These are phyloP conservation scores for Ceratocystis lukuohia DNA, from an alignment of 2,329 filamentous ascomycete genomes.

Conservation along the genomic window DNA sequence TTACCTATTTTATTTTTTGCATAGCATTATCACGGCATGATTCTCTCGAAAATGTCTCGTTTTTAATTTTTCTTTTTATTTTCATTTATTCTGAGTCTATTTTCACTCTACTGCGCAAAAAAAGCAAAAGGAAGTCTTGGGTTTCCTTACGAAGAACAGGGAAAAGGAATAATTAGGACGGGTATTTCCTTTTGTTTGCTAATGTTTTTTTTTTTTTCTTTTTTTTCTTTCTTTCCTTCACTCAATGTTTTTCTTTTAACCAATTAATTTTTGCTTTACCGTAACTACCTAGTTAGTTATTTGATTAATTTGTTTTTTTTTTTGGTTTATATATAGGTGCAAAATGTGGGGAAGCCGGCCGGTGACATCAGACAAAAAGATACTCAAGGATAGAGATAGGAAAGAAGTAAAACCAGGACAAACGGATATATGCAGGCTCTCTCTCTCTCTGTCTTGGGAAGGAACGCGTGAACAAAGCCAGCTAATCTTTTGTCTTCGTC, in stretches of 20 bases:
- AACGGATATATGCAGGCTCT: too few relatives aligned
- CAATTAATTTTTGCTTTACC: too few relatives aligned
- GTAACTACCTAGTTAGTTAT: too few relatives aligned
- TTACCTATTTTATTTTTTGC: not conserved
- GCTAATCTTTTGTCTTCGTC: not conserved
- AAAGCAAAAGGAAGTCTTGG: not conserved
- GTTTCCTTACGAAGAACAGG: not conserved
- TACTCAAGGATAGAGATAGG: not conserved
- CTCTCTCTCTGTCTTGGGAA: not conserved
- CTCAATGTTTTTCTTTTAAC: not conserved
- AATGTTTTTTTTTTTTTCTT: not conserved
- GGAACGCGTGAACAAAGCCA: constrained; percentile 13
- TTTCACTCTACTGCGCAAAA: not conserved
- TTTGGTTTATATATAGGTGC: too few relatives aligned
- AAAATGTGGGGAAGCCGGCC: too few relatives aligned
- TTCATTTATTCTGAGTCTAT: not conserved
- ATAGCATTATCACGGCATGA: constrained; percentile 3
- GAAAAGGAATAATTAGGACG: not conserved
- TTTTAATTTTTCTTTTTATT: not conserved
- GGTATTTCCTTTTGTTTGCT: too few relatives aligned
- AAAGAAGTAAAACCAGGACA: not conserved
- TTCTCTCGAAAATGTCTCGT: not conserved
- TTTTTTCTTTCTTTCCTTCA: not conserved
- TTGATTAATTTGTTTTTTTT: too few relatives aligned
- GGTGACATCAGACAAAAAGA: too few relatives aligned